Conservation (phyloP, 441 rosid genomes). For the Dalechampia spathulata region DNA sequence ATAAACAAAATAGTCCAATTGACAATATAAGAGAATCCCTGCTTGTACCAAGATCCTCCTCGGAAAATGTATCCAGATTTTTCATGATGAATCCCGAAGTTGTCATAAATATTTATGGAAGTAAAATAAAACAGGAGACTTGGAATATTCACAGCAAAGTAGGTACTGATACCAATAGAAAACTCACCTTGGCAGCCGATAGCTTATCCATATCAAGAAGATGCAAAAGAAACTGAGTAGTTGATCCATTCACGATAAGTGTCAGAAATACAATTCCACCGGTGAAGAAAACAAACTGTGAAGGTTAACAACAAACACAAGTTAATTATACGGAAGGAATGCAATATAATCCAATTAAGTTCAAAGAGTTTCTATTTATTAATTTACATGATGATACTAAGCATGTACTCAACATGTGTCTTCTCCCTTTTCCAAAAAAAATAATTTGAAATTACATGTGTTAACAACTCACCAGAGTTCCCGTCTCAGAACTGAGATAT, state of each 20-base stretch:
- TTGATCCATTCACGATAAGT: constrained; percentile 81
- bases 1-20: background rate
- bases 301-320: constrained; percentile 5
- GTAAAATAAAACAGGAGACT: background rate
- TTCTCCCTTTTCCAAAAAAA: background rate
- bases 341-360: constrained; percentile 1
- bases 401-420: background rate
- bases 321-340: background rate
- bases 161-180: constrained; percentile 9
- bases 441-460: background rate
- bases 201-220: constrained; percentile 65
- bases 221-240: constrained; percentile 69
- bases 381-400: background rate
- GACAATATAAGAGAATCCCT: background rate
- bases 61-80: background rate
- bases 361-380: background rate
- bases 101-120: background rate
- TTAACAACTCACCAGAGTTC: constrained; percentile 59
- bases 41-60: background rate
- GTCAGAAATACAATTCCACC: constrained; percentile 97
- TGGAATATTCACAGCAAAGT: background rate
- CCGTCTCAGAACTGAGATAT: constrained; percentile 56
- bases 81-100: background rate
- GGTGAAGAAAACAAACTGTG: constrained; percentile 85
- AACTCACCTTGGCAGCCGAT: constrained; percentile 62